Base-by-base conservation (phyloP, 1,284 basidiomycete species). In the Trametes polyzona region DNA sequence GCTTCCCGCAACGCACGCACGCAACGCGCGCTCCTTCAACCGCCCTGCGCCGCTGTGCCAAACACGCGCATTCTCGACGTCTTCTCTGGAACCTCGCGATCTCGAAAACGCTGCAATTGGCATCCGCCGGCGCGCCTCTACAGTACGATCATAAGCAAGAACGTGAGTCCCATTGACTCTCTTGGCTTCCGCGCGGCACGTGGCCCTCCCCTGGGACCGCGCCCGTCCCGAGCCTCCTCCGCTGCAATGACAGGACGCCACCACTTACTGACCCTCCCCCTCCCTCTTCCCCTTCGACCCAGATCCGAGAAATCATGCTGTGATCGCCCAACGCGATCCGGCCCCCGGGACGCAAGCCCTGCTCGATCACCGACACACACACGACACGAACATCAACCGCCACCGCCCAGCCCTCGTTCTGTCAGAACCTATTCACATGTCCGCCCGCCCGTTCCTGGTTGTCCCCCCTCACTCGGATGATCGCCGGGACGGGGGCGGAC, bases 71-170 rank as follows among this genome's bases (percentile, higher is more conserved):
- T 42, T 48, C 53, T 27, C 33, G 32, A 27, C 39, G 23, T 37
- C 47, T 37, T 44, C 32, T 27, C 29, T 19, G 39, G 29, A 48
- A 35, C 2, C 42, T 11, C 29, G 19, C 26, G 7, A 17, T 19
- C 42, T 32, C 16, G 19, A 26, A 42, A 46, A 37, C 41, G 33
- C 32, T 26, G 35, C 41, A 14, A 30, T 33, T 32, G 41, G 37
- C 39, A 41, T 9, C 30, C 36, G 16, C n/a, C 29, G 17, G 30
- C 51, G 42, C 50, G 50, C 23, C n/a, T 37, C 57, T 62, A 39
- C 69, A 84, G 86, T 70, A 77, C 84, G 55, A 83, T 87, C 65
- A 82, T 88, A 68, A 87, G 83, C 76, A 84, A 79, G 68, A 87
- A 87, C 64, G 87, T 88, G 74, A 77, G 86, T 86, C 17, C 32